Evolutionary conservation across 805 yeast genomes (phyloP), one percentile per base, ranked within the genome.

Genomic region (Ogataea pignaliae): DNA sequence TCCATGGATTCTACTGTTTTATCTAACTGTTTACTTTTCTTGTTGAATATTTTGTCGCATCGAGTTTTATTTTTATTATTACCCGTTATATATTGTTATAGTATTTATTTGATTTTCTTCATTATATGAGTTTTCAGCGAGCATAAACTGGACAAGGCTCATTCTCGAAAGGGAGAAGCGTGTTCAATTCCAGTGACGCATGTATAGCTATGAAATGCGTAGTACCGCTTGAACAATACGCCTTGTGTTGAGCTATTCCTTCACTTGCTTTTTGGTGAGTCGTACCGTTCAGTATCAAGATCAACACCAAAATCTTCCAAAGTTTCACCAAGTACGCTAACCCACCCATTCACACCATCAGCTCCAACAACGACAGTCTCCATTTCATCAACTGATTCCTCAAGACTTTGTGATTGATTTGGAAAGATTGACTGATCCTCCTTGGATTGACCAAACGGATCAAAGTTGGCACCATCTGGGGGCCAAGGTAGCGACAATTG

Each of bases 291-390:
- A 2, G 81, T 79, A 1, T 79, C 84, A 8, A 76, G 46, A 57
- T 90, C 97, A 2, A 91, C 98, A 0, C 98, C 98, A 61, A 79
- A 90, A 63, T 88, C 97, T 34, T 75, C 75, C 37, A 91, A 66
- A 11, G 75, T 75, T 56, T 91, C 97, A n/a, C 99, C 99, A 60
- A 83, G 73, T 14, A 74, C 81, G 59, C 86, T 88, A 44, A 63
- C 65, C 95, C 96, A 90, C 7, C 7, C 26, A 21, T 21, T 21
- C 7, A 7, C 26, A 32, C 44, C 45, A 29, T 50, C 43, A 2
- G 18, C 17, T 18, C 44, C 52, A 11, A 41, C 48, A 39, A 47
- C 55, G 28, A 28, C 38, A 31, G 42, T 42, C 6, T 39, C 43
- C 14, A 26, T 37, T 8, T 26, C 17, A 1, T 26, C 32, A 3